Evolutionary conservation across 2,329 filamentous ascomycete species (phyloP).

Genomic region (Uncinocarpus reesii): DNA sequence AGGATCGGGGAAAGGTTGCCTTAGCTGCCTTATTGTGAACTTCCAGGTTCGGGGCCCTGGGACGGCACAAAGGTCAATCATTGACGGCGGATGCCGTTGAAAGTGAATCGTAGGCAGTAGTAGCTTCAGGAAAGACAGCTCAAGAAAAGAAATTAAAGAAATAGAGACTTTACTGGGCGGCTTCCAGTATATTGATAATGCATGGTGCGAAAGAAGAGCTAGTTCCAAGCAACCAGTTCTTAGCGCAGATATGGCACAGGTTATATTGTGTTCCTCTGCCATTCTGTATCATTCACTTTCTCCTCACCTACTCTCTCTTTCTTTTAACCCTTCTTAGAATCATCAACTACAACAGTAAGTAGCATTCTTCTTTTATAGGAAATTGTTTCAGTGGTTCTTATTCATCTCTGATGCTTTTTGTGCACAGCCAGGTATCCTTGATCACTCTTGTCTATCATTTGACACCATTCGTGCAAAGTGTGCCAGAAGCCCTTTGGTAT

Average conservation of each 20-base stretch:
- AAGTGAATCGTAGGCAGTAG: too few relatives aligned
- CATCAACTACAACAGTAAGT: background rate
- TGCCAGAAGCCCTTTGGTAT: background rate
- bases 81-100: background rate
- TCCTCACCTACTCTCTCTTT: background rate
- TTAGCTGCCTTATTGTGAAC: background rate
- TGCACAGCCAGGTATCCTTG: too few relatives aligned
- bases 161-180: too few relatives aligned
- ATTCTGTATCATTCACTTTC: background rate
- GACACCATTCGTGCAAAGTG: background rate
- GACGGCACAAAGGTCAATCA: background rate
- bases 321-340: background rate
- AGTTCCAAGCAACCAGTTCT: background rate
- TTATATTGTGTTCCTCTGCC: background rate
- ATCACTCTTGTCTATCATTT: background rate
- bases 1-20: background rate
- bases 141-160: too few relatives aligned
- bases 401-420: background rate
- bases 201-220: too few relatives aligned
- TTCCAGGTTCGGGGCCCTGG: background rate
- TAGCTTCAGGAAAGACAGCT: background rate
- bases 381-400: background rate
- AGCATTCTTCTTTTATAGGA: background rate
- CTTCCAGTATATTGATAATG: too few relatives aligned
- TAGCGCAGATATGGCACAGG: background rate